These are phyloP conservation scores for Schizophyllum commune DNA, from an alignment of 1,284 basidiomycete species.

Conservation along the genomic window DNA sequence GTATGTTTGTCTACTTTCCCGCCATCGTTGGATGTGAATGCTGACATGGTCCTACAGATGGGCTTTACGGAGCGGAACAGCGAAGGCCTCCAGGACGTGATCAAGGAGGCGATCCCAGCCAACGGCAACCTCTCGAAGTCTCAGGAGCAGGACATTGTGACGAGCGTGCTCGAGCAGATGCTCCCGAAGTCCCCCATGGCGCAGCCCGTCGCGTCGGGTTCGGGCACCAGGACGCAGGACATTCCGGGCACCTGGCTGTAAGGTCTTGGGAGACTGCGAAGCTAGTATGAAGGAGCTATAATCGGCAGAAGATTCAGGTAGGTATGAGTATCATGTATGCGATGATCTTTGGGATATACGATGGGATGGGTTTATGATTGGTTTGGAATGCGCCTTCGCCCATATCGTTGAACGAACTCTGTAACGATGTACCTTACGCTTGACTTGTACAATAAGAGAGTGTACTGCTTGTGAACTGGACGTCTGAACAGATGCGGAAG, in stretches of 20 bases:
- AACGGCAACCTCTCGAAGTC: slow-evolving; percentile 37
- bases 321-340: too few relatives aligned
- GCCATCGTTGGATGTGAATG: background rate
- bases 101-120: slow-evolving; percentile 40
- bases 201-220: slow-evolving; percentile 28
- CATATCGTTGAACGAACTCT: too few relatives aligned
- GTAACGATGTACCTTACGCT: too few relatives aligned
- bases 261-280: slow-evolving; percentile 9
- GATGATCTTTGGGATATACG: too few relatives aligned
- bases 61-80: slow-evolving; percentile 54
- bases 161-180: slow-evolving; percentile 54
- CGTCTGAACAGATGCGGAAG: too few relatives aligned
- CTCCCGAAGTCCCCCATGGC: slow-evolving; percentile 27
- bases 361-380: too few relatives aligned
- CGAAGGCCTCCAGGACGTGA: slow-evolving; percentile 43
- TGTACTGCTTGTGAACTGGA: too few relatives aligned
- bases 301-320: too few relatives aligned
- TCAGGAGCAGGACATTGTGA: slow-evolving; percentile 55
- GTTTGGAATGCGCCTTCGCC: too few relatives aligned
- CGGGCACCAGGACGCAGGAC: slow-evolving; percentile 16
- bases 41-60: slow-evolving; percentile 40
- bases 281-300: too few relatives aligned
- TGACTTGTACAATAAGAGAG: too few relatives aligned
- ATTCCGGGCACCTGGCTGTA: slow-evolving; percentile 25
- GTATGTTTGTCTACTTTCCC: slow-evolving; percentile 17